These are phyloP conservation scores for Saccharomyces hybrid DNA, from an alignment of 1,139 yeast species.

Conservation along the genomic window DNA sequence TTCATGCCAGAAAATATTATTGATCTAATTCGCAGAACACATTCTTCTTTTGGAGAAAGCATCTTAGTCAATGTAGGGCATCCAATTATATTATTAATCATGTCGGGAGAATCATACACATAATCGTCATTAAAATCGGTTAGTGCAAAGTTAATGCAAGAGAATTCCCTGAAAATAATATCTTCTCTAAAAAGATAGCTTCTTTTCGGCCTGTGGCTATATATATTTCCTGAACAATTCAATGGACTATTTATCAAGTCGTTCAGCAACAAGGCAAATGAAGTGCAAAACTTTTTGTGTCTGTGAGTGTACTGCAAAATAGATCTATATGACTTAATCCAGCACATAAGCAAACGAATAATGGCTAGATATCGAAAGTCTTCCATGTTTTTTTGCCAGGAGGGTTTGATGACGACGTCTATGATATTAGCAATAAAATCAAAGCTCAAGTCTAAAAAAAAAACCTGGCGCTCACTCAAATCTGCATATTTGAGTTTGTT, in stretches of 20 bases:
- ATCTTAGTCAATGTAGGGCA: conserved; percentile 13
- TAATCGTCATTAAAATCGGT: conserved; percentile 52
- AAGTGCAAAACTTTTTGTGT: conserved; percentile 30
- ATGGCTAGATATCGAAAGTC: conserved; percentile 17
- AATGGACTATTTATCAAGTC: conserved; percentile 13
- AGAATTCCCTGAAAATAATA: conserved; percentile 49
- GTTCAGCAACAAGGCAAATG: conserved; percentile 34
- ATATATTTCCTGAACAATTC: not conserved
- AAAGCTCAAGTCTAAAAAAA: conserved; percentile 13
- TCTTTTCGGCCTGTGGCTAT: conserved; percentile 36
- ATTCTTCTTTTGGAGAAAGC: conserved; percentile 27
- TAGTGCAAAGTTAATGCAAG: conserved; percentile 44
- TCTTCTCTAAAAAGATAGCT: conserved; percentile 54
- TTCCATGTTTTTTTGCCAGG: conserved; percentile 9
- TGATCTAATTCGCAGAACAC: conserved; percentile 32
- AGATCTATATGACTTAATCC: conserved; percentile 43
- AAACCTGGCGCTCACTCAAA: conserved; percentile 2
- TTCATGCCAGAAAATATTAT: conserved; percentile 33
- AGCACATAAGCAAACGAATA: conserved; percentile 43
- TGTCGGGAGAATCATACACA: conserved; percentile 27
- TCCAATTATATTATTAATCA: conserved; percentile 24
- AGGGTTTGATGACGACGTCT: conserved; percentile 12
- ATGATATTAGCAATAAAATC: conserved; percentile 12
- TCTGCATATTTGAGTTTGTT: not conserved
- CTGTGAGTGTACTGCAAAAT: conserved; percentile 36